phyloP scores from a whole-genome alignment of 164 flowering plant genomes.

The Chimonanthus praecox region DNA sequence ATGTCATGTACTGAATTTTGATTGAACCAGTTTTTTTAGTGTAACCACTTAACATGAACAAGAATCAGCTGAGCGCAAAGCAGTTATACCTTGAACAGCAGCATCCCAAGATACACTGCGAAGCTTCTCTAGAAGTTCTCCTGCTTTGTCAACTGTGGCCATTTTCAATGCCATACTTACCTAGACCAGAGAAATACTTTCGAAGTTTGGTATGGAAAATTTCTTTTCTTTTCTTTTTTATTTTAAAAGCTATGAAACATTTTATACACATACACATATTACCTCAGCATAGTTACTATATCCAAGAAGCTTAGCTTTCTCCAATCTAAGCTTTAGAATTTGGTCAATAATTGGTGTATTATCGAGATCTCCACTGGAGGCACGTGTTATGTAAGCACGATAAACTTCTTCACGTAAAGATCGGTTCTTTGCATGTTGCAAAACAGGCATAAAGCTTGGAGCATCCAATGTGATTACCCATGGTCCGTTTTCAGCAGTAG shows the following conservation, averaged over 20 bases:
- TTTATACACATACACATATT: conserved; percentile 4
- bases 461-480: conserved; percentile 96
- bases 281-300: conserved; percentile 96
- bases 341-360: conserved; percentile 78
- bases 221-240: too few relatives aligned
- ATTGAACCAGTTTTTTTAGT: too few relatives aligned
- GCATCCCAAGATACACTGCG: conserved; percentile 83
- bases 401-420: conserved; percentile 87
- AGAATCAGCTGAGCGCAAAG: not conserved
- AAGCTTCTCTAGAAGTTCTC: conserved; percentile 82
- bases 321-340: conserved; percentile 79
- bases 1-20: too few relatives aligned
- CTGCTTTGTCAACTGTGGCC: conserved; percentile 87
- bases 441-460: conserved; percentile 79
- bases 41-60: too few relatives aligned
- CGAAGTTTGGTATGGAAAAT: not conserved
- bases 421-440: conserved; percentile 86
- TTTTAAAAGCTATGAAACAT: too few relatives aligned
- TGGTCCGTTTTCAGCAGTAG: conserved; percentile 93
- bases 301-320: conserved; percentile 90
- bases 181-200: conserved; percentile 27
- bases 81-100: conserved; percentile 67
- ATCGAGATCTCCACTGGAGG: conserved; percentile 85
- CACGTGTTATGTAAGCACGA: conserved; percentile 77
- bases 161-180: conserved; percentile 97